Conservation (phyloP, 345 rosid species). For the Eucalyptus marginata region DNA sequence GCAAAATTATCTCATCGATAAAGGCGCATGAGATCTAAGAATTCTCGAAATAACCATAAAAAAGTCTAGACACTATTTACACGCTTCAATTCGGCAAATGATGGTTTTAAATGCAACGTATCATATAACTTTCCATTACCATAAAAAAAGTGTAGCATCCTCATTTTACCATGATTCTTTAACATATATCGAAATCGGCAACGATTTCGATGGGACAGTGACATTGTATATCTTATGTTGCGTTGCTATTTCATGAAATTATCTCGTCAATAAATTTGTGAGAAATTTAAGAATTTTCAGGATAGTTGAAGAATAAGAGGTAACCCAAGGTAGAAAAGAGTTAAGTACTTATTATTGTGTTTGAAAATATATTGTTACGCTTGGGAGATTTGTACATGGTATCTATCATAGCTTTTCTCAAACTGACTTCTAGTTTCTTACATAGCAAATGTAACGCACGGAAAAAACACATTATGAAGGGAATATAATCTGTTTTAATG, state of each 20-base stretch:
- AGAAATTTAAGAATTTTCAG: background rate
- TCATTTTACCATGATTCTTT: background rate
- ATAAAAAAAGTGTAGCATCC: background rate
- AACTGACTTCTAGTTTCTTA: background rate
- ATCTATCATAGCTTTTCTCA: background rate
- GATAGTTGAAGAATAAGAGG: background rate
- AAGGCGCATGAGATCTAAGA: background rate
- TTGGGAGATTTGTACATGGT: background rate
- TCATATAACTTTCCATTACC: background rate
- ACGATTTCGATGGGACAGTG: background rate
- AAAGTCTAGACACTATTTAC: background rate
- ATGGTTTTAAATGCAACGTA: background rate
- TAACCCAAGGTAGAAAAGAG: background rate
- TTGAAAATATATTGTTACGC: background rate
- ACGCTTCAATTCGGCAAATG: background rate
- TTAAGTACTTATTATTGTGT: background rate
- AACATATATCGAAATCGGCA: background rate
- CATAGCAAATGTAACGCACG: background rate
- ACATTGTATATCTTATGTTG: background rate
- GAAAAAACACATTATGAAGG: background rate
- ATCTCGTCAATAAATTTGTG: background rate
- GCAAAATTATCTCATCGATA: background rate
- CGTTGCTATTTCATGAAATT: background rate
- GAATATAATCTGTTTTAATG: background rate
- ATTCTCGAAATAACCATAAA: background rate